Percentiles rank a stretch among this genome's conserved stretches.
Evolutionary conservation across 2,329 filamentous ascomycete species (phyloP).

Genomic region (Hypoxylon sp.): DNA sequence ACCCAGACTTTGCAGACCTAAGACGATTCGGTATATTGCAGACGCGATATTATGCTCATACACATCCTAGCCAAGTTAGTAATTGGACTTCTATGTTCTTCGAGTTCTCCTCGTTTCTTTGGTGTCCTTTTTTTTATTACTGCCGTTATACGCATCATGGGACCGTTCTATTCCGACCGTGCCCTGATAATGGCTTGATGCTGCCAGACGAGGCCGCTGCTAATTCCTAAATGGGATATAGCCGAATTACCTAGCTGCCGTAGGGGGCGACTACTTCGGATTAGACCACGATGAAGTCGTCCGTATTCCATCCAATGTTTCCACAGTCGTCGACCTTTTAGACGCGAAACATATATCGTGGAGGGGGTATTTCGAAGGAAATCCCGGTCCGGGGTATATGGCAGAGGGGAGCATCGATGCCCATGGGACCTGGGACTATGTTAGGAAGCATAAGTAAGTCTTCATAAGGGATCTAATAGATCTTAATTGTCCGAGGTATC

Average conservation of each 20-base stretch:
- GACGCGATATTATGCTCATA: constrained; percentile 63
- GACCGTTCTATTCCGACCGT: background rate
- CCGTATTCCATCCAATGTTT: constrained; percentile 61
- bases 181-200: background rate
- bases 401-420: constrained; percentile 56
- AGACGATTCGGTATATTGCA: constrained; percentile 62
- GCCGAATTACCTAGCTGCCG: constrained; percentile 64
- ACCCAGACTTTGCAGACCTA: constrained; percentile 59
- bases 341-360: constrained; percentile 59
- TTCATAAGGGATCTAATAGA: background rate
- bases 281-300: constrained; percentile 62
- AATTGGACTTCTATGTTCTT: background rate
- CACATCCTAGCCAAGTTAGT: constrained; percentile 56
- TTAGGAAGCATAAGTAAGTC: constrained; percentile 60
- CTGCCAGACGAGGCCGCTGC: background rate
- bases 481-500: background rate
- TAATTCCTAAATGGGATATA: constrained; percentile 41
- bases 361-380: constrained; percentile 63
- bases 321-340: constrained; percentile 63
- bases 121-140: background rate
- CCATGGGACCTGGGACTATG: constrained; percentile 55
- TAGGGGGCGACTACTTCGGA: constrained; percentile 65
- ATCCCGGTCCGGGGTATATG: constrained; percentile 64
- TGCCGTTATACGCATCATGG: background rate
- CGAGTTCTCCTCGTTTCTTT: background rate